Evolutionary conservation across 495 filamentous ascomycete species (phyloP).

Genomic region (Tuber calosporum): DNA sequence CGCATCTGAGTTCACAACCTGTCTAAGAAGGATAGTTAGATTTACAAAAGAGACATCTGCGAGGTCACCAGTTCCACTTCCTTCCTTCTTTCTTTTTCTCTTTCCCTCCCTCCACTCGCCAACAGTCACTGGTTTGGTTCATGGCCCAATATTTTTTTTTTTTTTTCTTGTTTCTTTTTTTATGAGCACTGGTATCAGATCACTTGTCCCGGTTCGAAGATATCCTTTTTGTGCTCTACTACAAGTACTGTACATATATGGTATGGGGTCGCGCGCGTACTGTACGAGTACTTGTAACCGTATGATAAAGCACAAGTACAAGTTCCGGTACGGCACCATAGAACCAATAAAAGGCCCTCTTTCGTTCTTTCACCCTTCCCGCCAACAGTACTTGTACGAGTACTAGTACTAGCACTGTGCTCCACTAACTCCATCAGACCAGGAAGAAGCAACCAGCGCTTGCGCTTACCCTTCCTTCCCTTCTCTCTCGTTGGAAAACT

Average conservation of each 20-base stretch:
- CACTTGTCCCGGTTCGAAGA: not conserved
- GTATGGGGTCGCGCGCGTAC: not conserved
- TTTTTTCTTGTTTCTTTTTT: not conserved
- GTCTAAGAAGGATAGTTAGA: not conserved
- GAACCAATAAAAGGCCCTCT: not conserved
- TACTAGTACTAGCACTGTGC: no score
- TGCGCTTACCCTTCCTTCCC: no score
- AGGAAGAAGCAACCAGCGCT: no score
- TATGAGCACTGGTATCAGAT: not conserved
- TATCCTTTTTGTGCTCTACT: not conserved
- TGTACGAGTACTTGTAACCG: not conserved
- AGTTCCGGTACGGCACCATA: not conserved
- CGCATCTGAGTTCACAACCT: not conserved
- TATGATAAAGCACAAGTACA: not conserved
- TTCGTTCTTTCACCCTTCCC: not conserved
- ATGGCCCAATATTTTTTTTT: not conserved
- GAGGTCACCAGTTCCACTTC: not conserved
- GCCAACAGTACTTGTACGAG: no score
- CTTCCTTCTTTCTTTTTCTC: not conserved
- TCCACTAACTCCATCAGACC: no score
- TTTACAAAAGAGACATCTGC: not conserved
- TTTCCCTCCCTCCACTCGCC: not conserved
- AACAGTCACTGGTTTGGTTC: not conserved
- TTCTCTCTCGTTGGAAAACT: not conserved
- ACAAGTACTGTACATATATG: not conserved